Base-by-base conservation (phyloP, 208 protist species). In the Lotmaria passim region DNA sequence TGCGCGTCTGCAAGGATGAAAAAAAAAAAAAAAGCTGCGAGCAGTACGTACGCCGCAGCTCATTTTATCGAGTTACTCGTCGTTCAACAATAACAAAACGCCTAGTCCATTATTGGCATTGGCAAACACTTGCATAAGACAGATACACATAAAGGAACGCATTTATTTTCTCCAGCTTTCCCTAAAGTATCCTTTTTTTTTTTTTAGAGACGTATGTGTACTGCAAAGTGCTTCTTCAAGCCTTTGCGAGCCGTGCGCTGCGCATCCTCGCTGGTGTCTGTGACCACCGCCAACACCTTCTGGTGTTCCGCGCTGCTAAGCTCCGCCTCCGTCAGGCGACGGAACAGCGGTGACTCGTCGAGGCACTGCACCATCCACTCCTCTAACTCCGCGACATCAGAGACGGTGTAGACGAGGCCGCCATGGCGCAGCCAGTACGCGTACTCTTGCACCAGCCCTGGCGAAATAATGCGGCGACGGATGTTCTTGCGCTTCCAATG, bases 401-500 rank as follows among this genome's bases (percentile, higher is more conserved):
- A 99, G 44, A 99, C 96, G 28, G 98, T 99, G 82, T 99, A 99
- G 8, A 99, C 56, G 0, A 98, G 72, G 12, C 97, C 98, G 17
- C 98, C 98, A n/a, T 66, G 67, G 31, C 64, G 44, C 19, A 99
- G 75, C 73, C 97, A 91, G 72, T 99, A 98, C 17, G 97, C 98
- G 76, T 99, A 99, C 70, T 99, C 98, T 12, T 97, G 83, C 15
- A 99, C 83, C 17, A 99, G 83, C 7, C 90, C 87, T 19, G 93
- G 87, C 5, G 89, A 97, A 59, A 99, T 99, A 69, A 99, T 99
- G 56, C 98, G 90, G 39, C 98, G 92, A 8, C 98, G 92, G 39
- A 98, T 91, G 69, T 99, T 99, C 56, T 98, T 96, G 33, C 97
- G 92, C 79, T 99, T 99, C 84, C 98, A 99, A 71, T 99, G 98